Evolutionary conservation across 1,284 basidiomycete species (phyloP).

Genomic region (Xerocomus minutiporus): DNA sequence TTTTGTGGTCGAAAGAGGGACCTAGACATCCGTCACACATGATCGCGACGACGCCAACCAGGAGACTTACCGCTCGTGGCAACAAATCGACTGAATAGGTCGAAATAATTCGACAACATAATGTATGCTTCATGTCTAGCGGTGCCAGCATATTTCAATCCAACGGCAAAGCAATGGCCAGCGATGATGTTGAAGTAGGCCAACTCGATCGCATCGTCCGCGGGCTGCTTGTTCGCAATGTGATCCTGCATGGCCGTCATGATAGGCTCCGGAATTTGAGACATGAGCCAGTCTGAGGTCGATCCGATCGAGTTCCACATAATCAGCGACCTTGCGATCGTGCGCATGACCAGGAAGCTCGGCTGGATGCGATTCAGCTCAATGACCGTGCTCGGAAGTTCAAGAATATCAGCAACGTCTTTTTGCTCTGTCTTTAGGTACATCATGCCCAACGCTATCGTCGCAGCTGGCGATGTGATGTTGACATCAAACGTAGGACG

Average conservation of each 20-base stretch:
- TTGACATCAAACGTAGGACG: constrained; percentile 71
- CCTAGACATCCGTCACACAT: constrained; percentile 37
- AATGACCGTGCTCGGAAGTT: constrained; percentile 75
- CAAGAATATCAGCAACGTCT: constrained; percentile 82
- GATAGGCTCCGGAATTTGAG: constrained; percentile 73
- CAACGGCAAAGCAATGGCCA: constrained; percentile 88
- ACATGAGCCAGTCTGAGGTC: constrained; percentile 72
- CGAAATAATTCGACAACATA: constrained; percentile 77
- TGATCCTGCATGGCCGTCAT: constrained; percentile 52
- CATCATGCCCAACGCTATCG: constrained; percentile 88
- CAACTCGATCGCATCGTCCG: constrained; percentile 77
- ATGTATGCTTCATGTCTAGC: constrained; percentile 83
- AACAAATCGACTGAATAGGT: constrained; percentile 67
- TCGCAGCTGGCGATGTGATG: constrained; percentile 86
- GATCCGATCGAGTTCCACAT: constrained; percentile 82
- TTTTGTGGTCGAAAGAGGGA: constrained; percentile 76
- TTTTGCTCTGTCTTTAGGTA: constrained; percentile 81
- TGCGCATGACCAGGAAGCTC: constrained; percentile 79
- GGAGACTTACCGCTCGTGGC: constrained; percentile 54
- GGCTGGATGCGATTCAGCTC: constrained; percentile 85
- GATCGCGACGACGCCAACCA: neutral
- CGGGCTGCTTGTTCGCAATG: constrained; percentile 41
- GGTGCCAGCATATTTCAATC: constrained; percentile 91
- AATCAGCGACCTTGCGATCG: constrained; percentile 76
- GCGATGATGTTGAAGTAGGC: constrained; percentile 88